These are phyloP conservation scores for Tilletia setariae DNA, from an alignment of 1,284 basidiomycete genomes.

Conservation along the genomic window DNA sequence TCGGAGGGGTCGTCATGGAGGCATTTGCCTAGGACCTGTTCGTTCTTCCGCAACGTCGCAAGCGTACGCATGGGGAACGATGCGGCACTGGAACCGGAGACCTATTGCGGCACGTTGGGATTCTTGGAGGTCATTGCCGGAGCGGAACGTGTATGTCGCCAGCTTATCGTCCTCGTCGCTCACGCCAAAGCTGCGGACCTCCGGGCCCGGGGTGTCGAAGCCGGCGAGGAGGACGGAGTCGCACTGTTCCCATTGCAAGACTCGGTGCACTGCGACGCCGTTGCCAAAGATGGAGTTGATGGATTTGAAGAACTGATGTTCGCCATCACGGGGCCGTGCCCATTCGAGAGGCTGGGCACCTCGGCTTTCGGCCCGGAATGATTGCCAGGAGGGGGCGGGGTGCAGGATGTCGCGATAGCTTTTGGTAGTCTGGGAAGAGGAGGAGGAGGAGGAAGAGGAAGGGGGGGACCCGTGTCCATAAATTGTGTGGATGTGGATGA, in stretches of 20 bases:
- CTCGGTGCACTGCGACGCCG: not conserved
- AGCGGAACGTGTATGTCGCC: not conserved
- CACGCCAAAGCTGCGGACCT: not conserved
- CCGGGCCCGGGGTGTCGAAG: not conserved
- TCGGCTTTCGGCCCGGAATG: not conserved
- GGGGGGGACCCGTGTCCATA: not conserved
- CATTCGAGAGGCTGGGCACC: not conserved
- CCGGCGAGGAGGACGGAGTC: not conserved
- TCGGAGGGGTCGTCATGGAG: no score
- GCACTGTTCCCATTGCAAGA: not conserved
- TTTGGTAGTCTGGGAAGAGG: no score
- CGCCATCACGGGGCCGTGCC: not conserved
- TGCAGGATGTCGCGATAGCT: not conserved
- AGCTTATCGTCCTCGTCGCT: not conserved
- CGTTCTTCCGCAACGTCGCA: not conserved
- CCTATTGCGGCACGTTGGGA: not conserved
- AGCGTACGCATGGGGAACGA: not conserved
- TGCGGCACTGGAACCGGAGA: not conserved
- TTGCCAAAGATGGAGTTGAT: not conserved
- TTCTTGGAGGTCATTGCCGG: not conserved
- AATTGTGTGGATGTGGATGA: not conserved
- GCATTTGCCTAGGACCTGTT: not conserved
- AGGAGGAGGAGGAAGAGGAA: no score
- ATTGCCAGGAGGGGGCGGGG: not conserved
- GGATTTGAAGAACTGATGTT: not conserved